Percentiles rank a stretch among this genome's conserved stretches.
Evolutionary conservation across 108 stramenopile species (phyloP).

Genomic region (Licmophora abbreviata): DNA sequence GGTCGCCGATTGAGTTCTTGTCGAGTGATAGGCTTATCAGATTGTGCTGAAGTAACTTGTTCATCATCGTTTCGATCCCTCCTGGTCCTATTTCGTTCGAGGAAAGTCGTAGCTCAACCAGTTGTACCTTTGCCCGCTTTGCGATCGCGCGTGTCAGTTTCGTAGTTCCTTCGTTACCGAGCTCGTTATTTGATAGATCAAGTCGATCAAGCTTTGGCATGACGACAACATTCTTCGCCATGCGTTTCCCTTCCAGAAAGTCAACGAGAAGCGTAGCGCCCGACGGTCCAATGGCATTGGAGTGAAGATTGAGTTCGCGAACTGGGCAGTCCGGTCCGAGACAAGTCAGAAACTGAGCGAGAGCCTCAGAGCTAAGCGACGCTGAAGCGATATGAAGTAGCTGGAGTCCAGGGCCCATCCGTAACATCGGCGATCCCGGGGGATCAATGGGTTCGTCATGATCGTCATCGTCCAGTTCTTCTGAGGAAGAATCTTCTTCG

Average conservation of each 20-base stretch:
- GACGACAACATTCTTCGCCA: conserved; percentile 22
- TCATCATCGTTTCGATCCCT: conserved; percentile 82
- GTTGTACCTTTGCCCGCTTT: conserved; percentile 37
- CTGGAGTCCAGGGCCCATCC: conserved; percentile 39
- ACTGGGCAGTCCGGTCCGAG: conserved; percentile 60
- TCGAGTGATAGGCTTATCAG: conserved; percentile 69
- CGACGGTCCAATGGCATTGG: conserved; percentile 56
- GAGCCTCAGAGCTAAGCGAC: conserved; percentile 36
- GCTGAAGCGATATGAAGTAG: conserved; percentile 65
- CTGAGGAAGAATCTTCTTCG: conserved; percentile 22
- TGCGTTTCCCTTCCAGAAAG: conserved; percentile 58
- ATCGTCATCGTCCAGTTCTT: conserved; percentile 23
- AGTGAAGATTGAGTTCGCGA: conserved; percentile 63
- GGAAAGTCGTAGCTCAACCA: conserved; percentile 65
- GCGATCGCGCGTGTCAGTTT: conserved; percentile 63
- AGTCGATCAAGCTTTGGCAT: conserved; percentile 68
- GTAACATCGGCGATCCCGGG: neutral
- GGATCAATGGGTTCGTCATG: conserved; percentile 14
- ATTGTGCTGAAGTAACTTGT: conserved; percentile 72
- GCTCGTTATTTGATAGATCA: conserved; percentile 73
- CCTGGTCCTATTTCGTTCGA: conserved; percentile 58
- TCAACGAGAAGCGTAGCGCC: conserved; percentile 47
- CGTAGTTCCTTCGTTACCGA: conserved; percentile 71
- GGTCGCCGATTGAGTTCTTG: conserved; percentile 82
- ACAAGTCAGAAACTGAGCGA: conserved; percentile 45